A percentile compares a stretch with the other conserved stretches of the same genome.
Conservation (phyloP, 2,329 filamentous ascomycete species). For the Pseudogymnoascus sp. region DNA sequence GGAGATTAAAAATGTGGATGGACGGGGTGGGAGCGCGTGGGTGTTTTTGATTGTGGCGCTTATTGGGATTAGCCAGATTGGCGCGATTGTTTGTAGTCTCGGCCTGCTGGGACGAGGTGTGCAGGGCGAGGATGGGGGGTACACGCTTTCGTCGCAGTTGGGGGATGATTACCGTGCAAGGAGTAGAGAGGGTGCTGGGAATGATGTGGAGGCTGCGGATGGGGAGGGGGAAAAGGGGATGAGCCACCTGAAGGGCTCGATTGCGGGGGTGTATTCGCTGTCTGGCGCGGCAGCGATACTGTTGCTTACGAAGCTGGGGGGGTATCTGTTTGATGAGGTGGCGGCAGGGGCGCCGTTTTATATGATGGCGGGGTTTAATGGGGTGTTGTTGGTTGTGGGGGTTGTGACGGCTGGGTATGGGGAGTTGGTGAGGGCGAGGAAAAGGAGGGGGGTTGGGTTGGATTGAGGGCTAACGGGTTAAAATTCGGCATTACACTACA, state of each 20-base stretch:
- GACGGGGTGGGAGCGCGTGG: constrained; percentile 56
- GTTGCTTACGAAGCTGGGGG: constrained; percentile 83
- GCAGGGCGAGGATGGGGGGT: constrained; percentile 40
- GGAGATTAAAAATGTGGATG: constrained; percentile 57
- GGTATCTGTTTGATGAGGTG: constrained; percentile 71
- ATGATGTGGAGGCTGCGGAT: not conserved
- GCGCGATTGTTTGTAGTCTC: constrained; percentile 92
- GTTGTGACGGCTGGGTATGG: constrained; percentile 24
- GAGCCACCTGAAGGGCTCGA: constrained; percentile 70
- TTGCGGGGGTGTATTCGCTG: constrained; percentile 89
- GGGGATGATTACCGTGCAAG: not conserved
- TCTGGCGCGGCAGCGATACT: constrained; percentile 86
- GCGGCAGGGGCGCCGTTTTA: constrained; percentile 80
- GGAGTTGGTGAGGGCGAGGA: constrained; percentile 17
- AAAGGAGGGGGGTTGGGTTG: not conserved
- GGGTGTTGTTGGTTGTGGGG: constrained; percentile 50
- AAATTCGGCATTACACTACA: not conserved
- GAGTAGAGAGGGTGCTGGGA: not conserved
- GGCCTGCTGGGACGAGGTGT: constrained; percentile 78
- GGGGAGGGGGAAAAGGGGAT: constrained; percentile 31
- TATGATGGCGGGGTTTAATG: constrained; percentile 88
- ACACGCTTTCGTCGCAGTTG: constrained; percentile 27
- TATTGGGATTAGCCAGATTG: constrained; percentile 89
- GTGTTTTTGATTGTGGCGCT: constrained; percentile 73
- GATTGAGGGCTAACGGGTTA: no score